Conservation (phyloP, 208 protist genomes). For the Porcisia deanei region DNA sequence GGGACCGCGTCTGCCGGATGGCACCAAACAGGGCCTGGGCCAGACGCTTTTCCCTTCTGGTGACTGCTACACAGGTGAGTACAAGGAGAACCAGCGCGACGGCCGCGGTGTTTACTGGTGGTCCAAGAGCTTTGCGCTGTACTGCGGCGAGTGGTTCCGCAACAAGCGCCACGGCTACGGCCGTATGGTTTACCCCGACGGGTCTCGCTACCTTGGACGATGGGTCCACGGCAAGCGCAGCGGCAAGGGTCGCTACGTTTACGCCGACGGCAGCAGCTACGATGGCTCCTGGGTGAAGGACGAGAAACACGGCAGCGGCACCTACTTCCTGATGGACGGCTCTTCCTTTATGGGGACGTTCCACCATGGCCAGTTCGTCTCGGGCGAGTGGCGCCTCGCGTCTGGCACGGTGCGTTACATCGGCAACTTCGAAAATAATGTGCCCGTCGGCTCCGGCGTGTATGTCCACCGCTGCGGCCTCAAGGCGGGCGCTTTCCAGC, state of each 20-base stretch:
- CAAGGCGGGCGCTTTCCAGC: conserved; percentile 70
- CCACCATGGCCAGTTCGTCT: conserved; percentile 67
- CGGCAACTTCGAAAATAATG: conserved; percentile 79
- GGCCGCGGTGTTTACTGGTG: conserved; percentile 85
- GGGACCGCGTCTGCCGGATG: conserved; percentile 64
- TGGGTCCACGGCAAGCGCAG: conserved; percentile 75
- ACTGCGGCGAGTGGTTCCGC: conserved; percentile 66
- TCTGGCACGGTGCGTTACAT: conserved; percentile 74
- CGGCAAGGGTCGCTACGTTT: conserved; percentile 78
- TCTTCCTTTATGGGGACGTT: conserved; percentile 79
- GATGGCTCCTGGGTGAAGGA: conserved; percentile 75
- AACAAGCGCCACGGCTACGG: conserved; percentile 80
- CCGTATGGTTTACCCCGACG: conserved; percentile 88
- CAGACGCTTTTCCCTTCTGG: conserved; percentile 86
- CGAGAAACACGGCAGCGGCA: conserved; percentile 75
- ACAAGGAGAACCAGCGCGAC: conserved; percentile 78
- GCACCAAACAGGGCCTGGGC: conserved; percentile 89
- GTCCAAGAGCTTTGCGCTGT: conserved; percentile 54
- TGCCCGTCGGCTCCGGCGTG: conserved; percentile 75
- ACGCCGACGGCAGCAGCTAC: conserved; percentile 88
- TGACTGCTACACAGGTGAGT: conserved; percentile 86
- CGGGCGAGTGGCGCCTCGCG: conserved; percentile 84
- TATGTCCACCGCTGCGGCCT: conserved; percentile 78
- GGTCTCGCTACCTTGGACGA: conserved; percentile 73
- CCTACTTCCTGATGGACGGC: conserved; percentile 75